phyloP scores from a whole-genome alignment of 805 yeast species.

The Starmerella bacillaris region DNA sequence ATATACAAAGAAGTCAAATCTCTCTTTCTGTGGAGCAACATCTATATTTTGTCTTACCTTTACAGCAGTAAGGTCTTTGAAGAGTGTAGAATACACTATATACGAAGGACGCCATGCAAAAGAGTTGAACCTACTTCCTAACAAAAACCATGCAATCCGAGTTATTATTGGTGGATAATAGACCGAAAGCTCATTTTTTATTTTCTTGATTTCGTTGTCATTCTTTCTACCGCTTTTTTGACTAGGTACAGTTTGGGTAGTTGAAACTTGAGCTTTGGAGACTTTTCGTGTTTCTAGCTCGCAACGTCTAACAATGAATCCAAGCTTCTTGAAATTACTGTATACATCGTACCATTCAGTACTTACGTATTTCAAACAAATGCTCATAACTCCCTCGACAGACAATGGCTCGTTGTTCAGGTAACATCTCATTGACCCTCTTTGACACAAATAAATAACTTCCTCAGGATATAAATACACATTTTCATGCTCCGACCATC shows the following conservation, averaged over 20 bases:
- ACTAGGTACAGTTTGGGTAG: background rate
- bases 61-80: slow-evolving; percentile 11
- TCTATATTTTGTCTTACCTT: background rate
- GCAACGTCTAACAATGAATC: slow-evolving; percentile 40
- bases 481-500: slow-evolving; percentile 35
- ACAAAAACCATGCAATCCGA: slow-evolving; percentile 5
- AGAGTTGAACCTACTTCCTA: slow-evolving; percentile 2
- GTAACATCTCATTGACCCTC: slow-evolving; percentile 46
- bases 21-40: background rate
- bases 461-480: slow-evolving; percentile 48
- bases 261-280: too few relatives aligned
- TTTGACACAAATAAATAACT: slow-evolving; percentile 55
- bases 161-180: too few relatives aligned
- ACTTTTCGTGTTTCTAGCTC: background rate
- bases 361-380: slow-evolving; percentile 22
- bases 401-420: slow-evolving; percentile 30
- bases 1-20: slow-evolving; percentile 60
- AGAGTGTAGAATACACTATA: slow-evolving; percentile 9
- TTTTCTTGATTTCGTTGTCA: too few relatives aligned
- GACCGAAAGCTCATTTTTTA: too few relatives aligned
- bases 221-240: too few relatives aligned
- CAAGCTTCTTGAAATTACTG: slow-evolving; percentile 56
- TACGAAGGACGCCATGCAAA: slow-evolving; percentile 16
- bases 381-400: slow-evolving; percentile 45
- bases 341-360: slow-evolving; percentile 34